Evolutionary conservation across 2,329 filamentous ascomycete genomes (phyloP).

Genomic region (Cladosporium halotolerans): DNA sequence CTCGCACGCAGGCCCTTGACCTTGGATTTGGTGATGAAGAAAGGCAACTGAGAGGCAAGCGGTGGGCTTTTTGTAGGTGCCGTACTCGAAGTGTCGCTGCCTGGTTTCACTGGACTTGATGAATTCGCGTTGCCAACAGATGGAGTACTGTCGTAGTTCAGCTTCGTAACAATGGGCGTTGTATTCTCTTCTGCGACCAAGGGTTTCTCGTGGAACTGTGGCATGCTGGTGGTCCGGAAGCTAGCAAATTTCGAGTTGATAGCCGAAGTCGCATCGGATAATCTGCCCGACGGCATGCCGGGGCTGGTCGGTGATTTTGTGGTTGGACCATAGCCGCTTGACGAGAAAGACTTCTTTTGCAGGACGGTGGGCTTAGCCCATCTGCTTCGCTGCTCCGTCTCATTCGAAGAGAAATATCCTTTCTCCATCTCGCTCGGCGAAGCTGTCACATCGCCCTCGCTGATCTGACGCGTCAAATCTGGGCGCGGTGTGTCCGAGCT

Average conservation of each 20-base stretch:
- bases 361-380: conserved; percentile 66
- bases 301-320: conserved; percentile 16
- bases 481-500: background rate
- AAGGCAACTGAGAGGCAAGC: conserved; percentile 25
- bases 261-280: conserved; percentile 17
- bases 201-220: conserved; percentile 25
- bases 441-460: conserved; percentile 11
- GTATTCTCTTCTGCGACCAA: conserved; percentile 36
- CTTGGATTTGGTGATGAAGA: conserved; percentile 32
- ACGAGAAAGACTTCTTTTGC: conserved; percentile 54
- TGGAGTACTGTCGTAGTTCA: conserved; percentile 44
- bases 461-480: conserved; percentile 1
- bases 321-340: background rate
- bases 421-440: conserved; percentile 62
- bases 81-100: conserved; percentile 44
- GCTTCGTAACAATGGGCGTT: conserved; percentile 52
- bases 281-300: conserved; percentile 8
- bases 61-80: conserved; percentile 23
- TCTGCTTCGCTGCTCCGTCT: conserved; percentile 66
- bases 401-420: conserved; percentile 89
- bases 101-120: conserved; percentile 21
- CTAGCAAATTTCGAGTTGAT: conserved; percentile 22
- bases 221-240: conserved; percentile 24
- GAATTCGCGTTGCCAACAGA: conserved; percentile 15
- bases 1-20: conserved; percentile 72